Evolutionary conservation across 345 rosid genomes (phyloP).

Genomic region (Brassica cretica): DNA sequence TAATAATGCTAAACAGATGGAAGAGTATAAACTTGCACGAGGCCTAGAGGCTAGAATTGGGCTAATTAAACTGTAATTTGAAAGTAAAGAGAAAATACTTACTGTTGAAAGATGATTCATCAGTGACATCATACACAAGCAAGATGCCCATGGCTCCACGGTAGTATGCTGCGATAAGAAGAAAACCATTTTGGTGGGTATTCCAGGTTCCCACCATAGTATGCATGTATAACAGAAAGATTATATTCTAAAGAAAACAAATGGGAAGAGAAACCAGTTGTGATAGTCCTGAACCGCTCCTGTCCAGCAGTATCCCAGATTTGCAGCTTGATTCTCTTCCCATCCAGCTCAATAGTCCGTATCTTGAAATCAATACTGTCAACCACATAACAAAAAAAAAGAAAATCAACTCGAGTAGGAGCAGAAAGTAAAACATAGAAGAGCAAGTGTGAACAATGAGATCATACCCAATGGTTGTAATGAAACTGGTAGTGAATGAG

Average conservation of each 20-base stretch:
- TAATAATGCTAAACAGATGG: not conserved
- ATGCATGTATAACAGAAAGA: not conserved
- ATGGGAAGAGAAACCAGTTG: slow-evolving; percentile 58
- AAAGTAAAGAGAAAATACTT: slow-evolving; percentile 29
- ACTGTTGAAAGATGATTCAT: slow-evolving; percentile 99
- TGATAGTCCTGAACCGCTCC: slow-evolving; percentile 56
- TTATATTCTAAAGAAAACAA: not conserved
- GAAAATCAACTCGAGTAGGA: not conserved
- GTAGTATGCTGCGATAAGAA: slow-evolving; percentile 76
- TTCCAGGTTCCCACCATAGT: slow-evolving; percentile 6
- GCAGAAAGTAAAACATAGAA: not conserved
- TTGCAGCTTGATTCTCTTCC: slow-evolving; percentile 89
- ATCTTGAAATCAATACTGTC: slow-evolving; percentile 94
- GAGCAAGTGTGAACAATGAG: not conserved
- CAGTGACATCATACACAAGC: slow-evolving; percentile 65
- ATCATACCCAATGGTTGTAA: slow-evolving; percentile 84
- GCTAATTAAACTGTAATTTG: not conserved
- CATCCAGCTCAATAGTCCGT: slow-evolving; percentile 94
- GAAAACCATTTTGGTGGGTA: not conserved
- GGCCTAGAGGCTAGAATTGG: not conserved
- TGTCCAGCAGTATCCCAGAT: slow-evolving; percentile 78
- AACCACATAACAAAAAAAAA: not conserved
- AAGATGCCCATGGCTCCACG: slow-evolving; percentile 99
- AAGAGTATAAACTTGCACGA: not conserved
- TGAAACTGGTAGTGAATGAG: slow-evolving; percentile 96